Base-by-base conservation (phyloP, 495 filamentous ascomycete genomes). In the Trichoderma orchidacearum region DNA sequence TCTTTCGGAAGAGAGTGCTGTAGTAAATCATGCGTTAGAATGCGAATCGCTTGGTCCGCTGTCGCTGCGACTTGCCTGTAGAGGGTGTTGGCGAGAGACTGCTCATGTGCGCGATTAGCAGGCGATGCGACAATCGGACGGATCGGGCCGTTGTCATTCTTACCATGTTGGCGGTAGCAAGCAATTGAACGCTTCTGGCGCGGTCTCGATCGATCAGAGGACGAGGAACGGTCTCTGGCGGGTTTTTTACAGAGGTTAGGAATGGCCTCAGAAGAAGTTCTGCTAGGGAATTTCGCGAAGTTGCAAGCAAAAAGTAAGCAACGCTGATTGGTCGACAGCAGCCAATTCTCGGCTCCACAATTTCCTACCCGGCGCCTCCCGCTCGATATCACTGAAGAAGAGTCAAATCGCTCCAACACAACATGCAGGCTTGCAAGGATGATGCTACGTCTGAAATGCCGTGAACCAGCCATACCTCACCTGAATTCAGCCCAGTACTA, bases 1-100 rank as follows among this genome's bases (percentile, higher is more conserved):
- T 97, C 66, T 77, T 81, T 68, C 85, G 84, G 76, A 97, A 84
- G 63, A 99, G 65, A 65, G 79, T 67, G 76, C 94, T 97, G 73
- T 61, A 55, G 21, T n/a, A n/a, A 27, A 31, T 27, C 2, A 21
- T 34, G 31, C n/a, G 31, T 55, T 34, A 36, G 30, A 3, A 31
- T 27, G 30, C 53, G 53, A 11, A 13, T 35, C 5, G n/a, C 17
- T 30, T 53, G 9, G 28, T 53, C 17, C 28, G 51, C 13, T 17
- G 32, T 35, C 30, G 31, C 11, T 18, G 30, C 32, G 73, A 84
- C 87, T 74, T 87, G 80, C 89, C 88, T 89, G 85, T 93, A 95
- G 75, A 92, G 63, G 1, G 30, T 15, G 27, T 34, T 17, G 28
- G 53, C 32, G 53, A 55, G 30, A 55, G 53, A 55, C 53, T 55